Evolutionary conservation across 768 basidiomycete genomes (phyloP).

Genomic region (Hydnum rufescens): DNA sequence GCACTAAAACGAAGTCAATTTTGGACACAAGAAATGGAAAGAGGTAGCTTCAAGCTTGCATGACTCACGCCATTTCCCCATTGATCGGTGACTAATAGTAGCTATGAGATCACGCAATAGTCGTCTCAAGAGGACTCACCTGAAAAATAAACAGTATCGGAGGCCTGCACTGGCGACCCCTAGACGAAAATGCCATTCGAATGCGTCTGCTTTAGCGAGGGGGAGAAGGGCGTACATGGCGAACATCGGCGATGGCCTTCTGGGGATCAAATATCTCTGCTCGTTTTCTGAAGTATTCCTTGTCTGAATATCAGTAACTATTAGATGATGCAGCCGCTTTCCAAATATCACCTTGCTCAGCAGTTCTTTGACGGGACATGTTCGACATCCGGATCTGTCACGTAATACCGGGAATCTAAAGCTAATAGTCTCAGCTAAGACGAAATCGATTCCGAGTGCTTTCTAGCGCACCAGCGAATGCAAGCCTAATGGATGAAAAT

Average conservation of each 20-base stretch:
- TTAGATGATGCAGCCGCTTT: no score
- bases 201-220: constrained; percentile 1
- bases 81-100: constrained; percentile 43
- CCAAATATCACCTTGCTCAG: constrained; percentile 74
- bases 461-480: no score
- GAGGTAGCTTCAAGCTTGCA: neutral
- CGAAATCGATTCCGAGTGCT: no score
- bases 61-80: constrained; percentile 55
- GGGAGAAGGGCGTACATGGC: constrained; percentile 30
- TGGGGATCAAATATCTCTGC: constrained; percentile 59
- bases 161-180: constrained; percentile 68
- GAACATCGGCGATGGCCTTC: constrained; percentile 42
- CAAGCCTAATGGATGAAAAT: constrained; percentile 26
- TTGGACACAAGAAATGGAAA: neutral
- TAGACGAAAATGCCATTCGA: constrained; percentile 17
- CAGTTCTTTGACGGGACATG: constrained; percentile 61
- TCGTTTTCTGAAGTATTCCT: constrained; percentile 70
- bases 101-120: neutral
- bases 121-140: constrained; percentile 22
- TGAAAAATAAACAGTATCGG: constrained; percentile 91
- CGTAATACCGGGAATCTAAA: constrained; percentile 68
- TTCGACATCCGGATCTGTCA: constrained; percentile 71
- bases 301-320: no score
- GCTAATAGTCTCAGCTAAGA: neutral
- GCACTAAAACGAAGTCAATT: constrained; percentile 20